Base-by-base conservation (phyloP, 192 early-diverging fungal species). In the Thoreauomyces humboldtii region DNA sequence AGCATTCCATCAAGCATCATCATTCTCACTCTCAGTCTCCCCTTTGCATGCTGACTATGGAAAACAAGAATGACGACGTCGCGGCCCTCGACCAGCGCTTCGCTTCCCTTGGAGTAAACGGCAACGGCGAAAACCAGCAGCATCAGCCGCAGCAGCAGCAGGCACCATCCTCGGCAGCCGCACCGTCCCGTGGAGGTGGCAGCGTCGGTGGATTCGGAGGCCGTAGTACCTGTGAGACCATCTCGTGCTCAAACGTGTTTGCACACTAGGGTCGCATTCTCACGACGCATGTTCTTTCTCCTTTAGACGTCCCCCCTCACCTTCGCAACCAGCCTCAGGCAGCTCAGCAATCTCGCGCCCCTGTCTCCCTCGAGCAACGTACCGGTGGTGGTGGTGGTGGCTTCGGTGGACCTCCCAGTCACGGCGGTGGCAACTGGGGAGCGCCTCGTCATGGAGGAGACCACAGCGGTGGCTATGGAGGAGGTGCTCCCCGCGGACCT, bases 51-150 rank as follows among this genome's bases (percentile, higher is more conserved):
- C 59, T 61, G 2, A 46, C 19, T 29, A 63, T 63, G 61, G 37
- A 22, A 28, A 34, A 51, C 31, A 24, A 63, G 28, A 63, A 55
- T 56, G 48, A 17, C 14, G 29, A 54, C 31, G 61, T 54, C 25
- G 41, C 63, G 6, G 11, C 25, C 45, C 47, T 69, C n/a, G 65
- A 70, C 65, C 42, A 69, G 31, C 21, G 64, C 38, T 69, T 69
- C 36, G 59, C 46, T 55, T 14, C 12, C 28, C 35, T 69, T 14
- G 36, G 33, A 31, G 64, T 69, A 28, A 69, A 56, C 17, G 47
- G 47, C 43, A 25, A 14, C 36, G n/a, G n/a, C n/a, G n/a, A n/a
- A n/a, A n/a, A 25, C 15, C 32, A 67, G 46, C 64, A 44, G 69
- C 38, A 63, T 32, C 58, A 41, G 63, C 17, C 46, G 46, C 32